Conservation (phyloP, 441 rosid genomes). For the Flueggea neowawraea region DNA sequence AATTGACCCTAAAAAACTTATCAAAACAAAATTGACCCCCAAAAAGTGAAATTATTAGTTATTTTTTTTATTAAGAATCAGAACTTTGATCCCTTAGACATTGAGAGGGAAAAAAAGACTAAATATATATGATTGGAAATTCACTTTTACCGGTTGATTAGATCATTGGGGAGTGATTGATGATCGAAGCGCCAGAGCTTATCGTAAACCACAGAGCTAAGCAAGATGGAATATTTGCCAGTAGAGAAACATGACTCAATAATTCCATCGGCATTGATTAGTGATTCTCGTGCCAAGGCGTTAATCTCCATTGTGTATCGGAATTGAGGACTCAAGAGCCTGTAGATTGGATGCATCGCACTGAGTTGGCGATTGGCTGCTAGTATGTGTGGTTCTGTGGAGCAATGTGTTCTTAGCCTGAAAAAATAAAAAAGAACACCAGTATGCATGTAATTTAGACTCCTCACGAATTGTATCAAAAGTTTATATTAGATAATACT, state of each 20-base stretch:
- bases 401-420: constrained; percentile 77
- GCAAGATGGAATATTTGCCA: constrained; percentile 41
- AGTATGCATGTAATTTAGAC: too few relatives aligned
- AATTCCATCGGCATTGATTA: constrained; percentile 53
- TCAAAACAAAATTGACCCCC: too few relatives aligned
- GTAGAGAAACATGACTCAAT: constrained; percentile 56
- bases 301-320: constrained; percentile 85
- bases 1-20: too few relatives aligned
- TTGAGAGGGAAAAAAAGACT: background rate
- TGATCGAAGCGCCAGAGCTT: constrained; percentile 63
- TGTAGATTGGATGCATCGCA: constrained; percentile 68
- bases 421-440: background rate
- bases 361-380: constrained; percentile 72
- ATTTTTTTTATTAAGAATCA: too few relatives aligned
- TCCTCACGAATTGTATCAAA: too few relatives aligned
- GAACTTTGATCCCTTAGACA: too few relatives aligned
- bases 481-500: too few relatives aligned
- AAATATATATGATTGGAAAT: background rate
- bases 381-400: constrained; percentile 67
- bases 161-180: constrained; percentile 55
- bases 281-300: constrained; percentile 53
- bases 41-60: too few relatives aligned
- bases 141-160: constrained; percentile 44
- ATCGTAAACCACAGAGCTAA: constrained; percentile 53
- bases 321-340: constrained; percentile 64